phyloP scores from a whole-genome alignment of 2,329 filamentous ascomycete species.

The Beauveria sp. region DNA sequence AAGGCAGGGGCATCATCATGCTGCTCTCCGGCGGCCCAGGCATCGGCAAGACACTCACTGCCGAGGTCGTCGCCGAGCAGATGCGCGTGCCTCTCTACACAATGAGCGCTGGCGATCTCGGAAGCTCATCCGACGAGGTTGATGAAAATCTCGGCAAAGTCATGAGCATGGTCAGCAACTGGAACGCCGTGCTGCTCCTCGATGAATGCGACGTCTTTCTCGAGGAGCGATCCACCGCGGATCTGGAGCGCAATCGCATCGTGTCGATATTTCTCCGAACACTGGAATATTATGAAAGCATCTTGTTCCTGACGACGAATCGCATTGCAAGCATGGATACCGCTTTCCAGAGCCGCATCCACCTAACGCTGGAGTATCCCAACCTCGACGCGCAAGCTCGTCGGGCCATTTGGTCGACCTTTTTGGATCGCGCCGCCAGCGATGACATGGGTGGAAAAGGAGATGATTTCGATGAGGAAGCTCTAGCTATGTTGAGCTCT shows the following conservation, averaged over 20 bases:
- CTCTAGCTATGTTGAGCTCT: conserved; percentile 58
- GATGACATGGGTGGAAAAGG: conserved; percentile 52
- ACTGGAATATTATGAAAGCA: conserved; percentile 87
- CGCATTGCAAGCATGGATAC: conserved; percentile 83
- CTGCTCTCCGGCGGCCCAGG: conserved; percentile 81
- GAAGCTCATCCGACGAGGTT: conserved; percentile 65
- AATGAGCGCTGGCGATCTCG: conserved; percentile 74
- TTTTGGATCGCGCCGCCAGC: conserved; percentile 63
- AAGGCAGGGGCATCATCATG: conserved; percentile 77
- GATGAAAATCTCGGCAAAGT: conserved; percentile 76
- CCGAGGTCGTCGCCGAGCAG: conserved; percentile 77
- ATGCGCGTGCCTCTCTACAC: conserved; percentile 77
- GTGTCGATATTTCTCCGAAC: conserved; percentile 82
- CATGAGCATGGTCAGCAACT: conserved; percentile 75
- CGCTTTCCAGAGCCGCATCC: conserved; percentile 81
- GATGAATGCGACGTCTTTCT: conserved; percentile 83
- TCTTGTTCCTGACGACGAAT: conserved; percentile 84
- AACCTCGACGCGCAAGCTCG: conserved; percentile 65
- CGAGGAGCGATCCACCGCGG: conserved; percentile 72
- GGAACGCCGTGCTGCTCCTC: conserved; percentile 77
- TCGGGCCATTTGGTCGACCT: conserved; percentile 75
- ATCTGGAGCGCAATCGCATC: conserved; percentile 76
- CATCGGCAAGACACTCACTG: conserved; percentile 82
- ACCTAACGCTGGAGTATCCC: conserved; percentile 76
- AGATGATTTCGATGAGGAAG: conserved; percentile 54